Conservation (phyloP, 2,329 filamentous ascomycete genomes). For the Claviceps paspali region DNA sequence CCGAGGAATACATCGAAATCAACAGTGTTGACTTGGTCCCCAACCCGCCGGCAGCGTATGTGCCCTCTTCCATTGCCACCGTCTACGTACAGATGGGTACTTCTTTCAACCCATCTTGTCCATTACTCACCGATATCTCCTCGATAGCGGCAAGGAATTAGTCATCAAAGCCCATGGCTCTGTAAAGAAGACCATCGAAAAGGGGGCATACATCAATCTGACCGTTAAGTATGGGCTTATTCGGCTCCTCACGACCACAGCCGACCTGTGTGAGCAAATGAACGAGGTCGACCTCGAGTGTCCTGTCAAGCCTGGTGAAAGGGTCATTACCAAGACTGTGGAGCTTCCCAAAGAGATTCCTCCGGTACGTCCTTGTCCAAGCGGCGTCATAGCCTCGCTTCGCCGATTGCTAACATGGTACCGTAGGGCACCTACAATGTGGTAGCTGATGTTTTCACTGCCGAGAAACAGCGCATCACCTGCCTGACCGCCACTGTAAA, state of each 20-base stretch:
- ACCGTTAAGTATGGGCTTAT: constrained; percentile 92
- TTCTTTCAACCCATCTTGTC: background rate
- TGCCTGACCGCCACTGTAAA: constrained; percentile 65
- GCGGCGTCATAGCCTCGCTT: background rate
- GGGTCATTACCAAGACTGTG: constrained; percentile 64
- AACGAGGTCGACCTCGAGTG: constrained; percentile 79
- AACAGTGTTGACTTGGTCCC: constrained; percentile 66
- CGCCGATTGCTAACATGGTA: background rate
- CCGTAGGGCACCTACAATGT: constrained; percentile 77
- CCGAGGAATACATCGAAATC: constrained; percentile 57
- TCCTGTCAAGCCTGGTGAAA: constrained; percentile 66
- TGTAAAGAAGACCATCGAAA: constrained; percentile 55
- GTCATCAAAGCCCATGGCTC: constrained; percentile 63
- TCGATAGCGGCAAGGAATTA: constrained; percentile 56
- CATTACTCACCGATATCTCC: constrained; percentile 10
- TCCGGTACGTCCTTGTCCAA: constrained; percentile 45
- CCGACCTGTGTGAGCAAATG: constrained; percentile 81
- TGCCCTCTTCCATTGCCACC: background rate
- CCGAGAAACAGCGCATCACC: constrained; percentile 60
- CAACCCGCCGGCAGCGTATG: constrained; percentile 74
- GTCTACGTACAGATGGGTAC: background rate
- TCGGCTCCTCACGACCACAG: constrained; percentile 63
- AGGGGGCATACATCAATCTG: constrained; percentile 69
- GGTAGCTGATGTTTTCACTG: constrained; percentile 66
- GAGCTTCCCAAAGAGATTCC: constrained; percentile 78